These are phyloP conservation scores for Pseudogymnoascus sp. DNA, from an alignment of 2,329 filamentous ascomycete species.

Conservation along the genomic window DNA sequence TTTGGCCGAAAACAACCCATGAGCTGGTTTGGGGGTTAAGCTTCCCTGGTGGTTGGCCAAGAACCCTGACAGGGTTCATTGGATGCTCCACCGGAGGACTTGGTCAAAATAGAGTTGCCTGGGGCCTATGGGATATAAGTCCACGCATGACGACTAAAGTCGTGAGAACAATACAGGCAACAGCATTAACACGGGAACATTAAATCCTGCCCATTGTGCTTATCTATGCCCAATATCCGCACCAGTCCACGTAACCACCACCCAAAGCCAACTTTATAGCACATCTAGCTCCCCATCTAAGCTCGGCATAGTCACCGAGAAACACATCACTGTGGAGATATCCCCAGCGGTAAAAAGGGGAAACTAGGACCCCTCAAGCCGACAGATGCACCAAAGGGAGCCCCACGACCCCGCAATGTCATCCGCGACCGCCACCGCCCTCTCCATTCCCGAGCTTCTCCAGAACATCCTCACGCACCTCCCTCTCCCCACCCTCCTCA, in stretches of 20 bases:
- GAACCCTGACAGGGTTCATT: not conserved
- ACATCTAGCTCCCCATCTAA: not conserved
- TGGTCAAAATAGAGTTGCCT: not conserved
- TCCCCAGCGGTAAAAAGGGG: not conserved
- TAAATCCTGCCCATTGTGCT: too few species aligned
- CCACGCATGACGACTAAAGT: not conserved
- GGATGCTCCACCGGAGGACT: not conserved
- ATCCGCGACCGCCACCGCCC: not conserved
- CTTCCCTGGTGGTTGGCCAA: not conserved
- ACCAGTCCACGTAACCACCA: not conserved
- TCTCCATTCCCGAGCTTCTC: not conserved
- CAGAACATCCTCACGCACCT: not conserved
- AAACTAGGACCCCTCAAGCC: not conserved
- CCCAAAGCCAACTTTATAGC: not conserved
- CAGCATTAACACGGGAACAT: not conserved
- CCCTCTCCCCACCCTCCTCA: not conserved
- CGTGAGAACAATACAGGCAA: not conserved
- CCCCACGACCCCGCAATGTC: not conserved
- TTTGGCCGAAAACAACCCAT: not conserved
- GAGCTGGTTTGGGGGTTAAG: too few species aligned
- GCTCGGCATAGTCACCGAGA: not conserved
- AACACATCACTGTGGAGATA: not conserved
- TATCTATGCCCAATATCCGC: not conserved
- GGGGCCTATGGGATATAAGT: not conserved
- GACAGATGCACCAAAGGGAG: not conserved